Evolutionary conservation across 2,329 filamentous ascomycete genomes (phyloP).

Genomic region (Phialophora tarda): DNA sequence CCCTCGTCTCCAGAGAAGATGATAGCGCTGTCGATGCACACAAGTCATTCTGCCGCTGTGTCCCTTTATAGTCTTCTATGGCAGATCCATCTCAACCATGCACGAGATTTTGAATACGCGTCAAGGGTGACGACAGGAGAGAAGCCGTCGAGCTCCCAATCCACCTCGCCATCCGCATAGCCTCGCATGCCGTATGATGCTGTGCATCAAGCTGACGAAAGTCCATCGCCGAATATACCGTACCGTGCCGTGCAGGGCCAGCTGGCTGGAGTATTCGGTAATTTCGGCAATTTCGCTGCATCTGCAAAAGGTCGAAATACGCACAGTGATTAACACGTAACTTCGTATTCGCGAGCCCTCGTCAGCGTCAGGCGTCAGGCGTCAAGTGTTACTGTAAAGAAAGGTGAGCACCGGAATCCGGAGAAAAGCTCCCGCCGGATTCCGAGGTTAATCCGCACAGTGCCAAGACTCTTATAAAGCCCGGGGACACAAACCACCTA

Average conservation of each 20-base stretch:
- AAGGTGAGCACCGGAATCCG: background rate
- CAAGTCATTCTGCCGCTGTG: no score
- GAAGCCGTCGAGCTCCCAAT: no score
- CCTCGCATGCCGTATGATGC: background rate
- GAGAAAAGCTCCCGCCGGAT: background rate
- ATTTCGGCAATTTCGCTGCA: background rate
- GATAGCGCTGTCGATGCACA: no score
- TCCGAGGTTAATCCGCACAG: background rate
- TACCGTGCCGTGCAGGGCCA: background rate
- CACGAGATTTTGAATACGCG: no score
- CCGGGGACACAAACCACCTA: background rate
- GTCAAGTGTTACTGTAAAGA: no score
- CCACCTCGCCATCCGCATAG: background rate
- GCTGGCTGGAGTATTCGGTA: background rate
- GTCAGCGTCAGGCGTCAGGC: no score
- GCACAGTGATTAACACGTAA: no score
- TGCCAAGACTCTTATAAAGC: background rate
- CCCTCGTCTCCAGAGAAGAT: no score
- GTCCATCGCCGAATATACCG: background rate
- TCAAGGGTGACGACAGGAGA: background rate
- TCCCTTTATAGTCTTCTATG: no score
- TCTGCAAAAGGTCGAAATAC: background rate
- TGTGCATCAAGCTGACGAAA: background rate
- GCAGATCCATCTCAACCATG: no score
- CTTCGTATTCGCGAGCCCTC: no score